Evolutionary conservation across 1,139 yeast species (phyloP), one percentile per base, ranked within the genome.

Genomic region (Hyphopichia wangnamkhiaoensis): DNA sequence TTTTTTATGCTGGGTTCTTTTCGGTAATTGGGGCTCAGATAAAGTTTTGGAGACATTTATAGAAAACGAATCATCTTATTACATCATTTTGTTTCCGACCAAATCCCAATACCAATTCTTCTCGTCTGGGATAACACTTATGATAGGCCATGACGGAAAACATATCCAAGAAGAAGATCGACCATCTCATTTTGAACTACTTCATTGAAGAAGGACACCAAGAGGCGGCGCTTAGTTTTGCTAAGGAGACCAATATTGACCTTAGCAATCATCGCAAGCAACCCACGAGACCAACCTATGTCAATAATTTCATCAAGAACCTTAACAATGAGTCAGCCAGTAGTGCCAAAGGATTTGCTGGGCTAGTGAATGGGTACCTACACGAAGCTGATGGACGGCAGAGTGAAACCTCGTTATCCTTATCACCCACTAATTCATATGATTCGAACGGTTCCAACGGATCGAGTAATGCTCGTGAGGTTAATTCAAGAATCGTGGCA

Each of bases 201-300:
- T 65, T 80, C 43, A 72, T 80, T 19, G 76, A 75, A 43, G 84
- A 80, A 51, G 84, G 84, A 0, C 76, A 77, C 50, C 72, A 74
- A 39, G 66, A 71, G 14, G 80, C 84, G 0, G 80, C 80, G 1
- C 36, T 60, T 3, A 65, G 69, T 33, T 76, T 80, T 54, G 70
- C 82, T 5, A 58, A 59, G 33, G 84, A 80, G 45, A 60, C 62
- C 10, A 52, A 56, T 23, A 50, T 61, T 5, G 57, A 54, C 24
- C 42, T 63, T 20, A 21, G 37, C 7, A 38, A 41, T 19, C 40
- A 37, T 18, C 16, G 33, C 9, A 37, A 34, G 10, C 34, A 33
- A 21, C 31, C 26, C 21, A n/a, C 40, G 15, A 26, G 35, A n/a
- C 38, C 40, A 3, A 41, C 40, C 3, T 37, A 37, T 28, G 39